A percentile compares a stretch with the other conserved stretches of the same genome.
phyloP scores from a whole-genome alignment of 1,284 basidiomycete genomes.

The Wallemia ichthyophaga region DNA sequence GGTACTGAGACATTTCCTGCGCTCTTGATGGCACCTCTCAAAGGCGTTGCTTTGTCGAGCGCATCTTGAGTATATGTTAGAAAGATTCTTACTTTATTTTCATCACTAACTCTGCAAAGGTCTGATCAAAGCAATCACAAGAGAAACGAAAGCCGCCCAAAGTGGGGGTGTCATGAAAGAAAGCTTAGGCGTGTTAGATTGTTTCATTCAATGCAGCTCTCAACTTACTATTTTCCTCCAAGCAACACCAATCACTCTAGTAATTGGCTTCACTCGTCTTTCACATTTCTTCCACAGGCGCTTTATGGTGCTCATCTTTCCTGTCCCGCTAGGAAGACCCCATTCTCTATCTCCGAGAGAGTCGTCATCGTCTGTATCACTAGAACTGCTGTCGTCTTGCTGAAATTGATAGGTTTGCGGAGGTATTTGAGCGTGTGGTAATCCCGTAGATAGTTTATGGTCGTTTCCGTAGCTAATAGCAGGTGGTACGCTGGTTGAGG shows the following conservation, averaged over 20 bases:
- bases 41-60: constrained; percentile 3
- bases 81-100: not conserved
- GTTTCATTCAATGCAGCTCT: too few species aligned
- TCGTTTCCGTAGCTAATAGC: not conserved
- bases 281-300: constrained; percentile 11
- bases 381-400: not conserved
- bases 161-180: constrained; percentile 14
- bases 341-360: not conserved
- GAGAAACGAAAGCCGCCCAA: constrained; percentile 43
- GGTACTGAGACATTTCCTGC: constrained; percentile 25
- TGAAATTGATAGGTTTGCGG: not conserved
- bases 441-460: not conserved
- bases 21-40: constrained; percentile 12
- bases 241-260: constrained; percentile 35
- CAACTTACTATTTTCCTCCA: constrained; percentile 6
- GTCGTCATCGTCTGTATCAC: not conserved
- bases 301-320: not conserved
- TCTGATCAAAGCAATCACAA: constrained; percentile 47
- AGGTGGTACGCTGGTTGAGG: not conserved
- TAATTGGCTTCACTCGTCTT: constrained; percentile 33
- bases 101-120: constrained; percentile 31
- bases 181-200: not conserved
- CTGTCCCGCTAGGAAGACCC: not conserved
- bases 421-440: not conserved
- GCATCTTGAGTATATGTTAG: not conserved